Conservation (phyloP, 2,329 filamentous ascomycete genomes). For the Aspergillus udagawae region DNA sequence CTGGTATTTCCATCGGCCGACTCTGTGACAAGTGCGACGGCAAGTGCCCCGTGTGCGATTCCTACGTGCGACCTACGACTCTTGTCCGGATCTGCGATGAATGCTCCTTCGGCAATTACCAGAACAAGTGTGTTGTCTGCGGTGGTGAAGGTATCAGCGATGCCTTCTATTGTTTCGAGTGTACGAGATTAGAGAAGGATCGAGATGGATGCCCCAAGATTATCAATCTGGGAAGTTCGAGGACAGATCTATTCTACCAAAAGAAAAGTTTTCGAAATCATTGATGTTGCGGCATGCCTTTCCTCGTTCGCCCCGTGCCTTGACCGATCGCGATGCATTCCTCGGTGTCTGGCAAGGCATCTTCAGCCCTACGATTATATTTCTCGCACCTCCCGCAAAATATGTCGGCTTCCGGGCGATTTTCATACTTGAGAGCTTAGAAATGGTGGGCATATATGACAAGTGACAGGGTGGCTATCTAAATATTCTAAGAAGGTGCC, state of each 20-base stretch:
- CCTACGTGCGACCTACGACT: slow-evolving; percentile 95
- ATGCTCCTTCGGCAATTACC: slow-evolving; percentile 99
- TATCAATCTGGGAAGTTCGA: slow-evolving; percentile 91
- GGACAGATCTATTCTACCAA: slow-evolving; percentile 83
- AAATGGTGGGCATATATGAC: background rate
- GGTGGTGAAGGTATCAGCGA: slow-evolving; percentile 97
- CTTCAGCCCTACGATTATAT: background rate
- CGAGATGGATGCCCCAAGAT: slow-evolving; percentile 98
- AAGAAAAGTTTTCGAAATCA: slow-evolving; percentile 58
- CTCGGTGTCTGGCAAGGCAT: background rate
- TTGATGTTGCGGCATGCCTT: slow-evolving; percentile 19
- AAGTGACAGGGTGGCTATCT: background rate
- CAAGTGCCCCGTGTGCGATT: slow-evolving; percentile 98
- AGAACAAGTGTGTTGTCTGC: slow-evolving; percentile 99
- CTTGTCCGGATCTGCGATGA: slow-evolving; percentile 98
- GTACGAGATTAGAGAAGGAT: slow-evolving; percentile 93
- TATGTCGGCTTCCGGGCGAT: background rate
- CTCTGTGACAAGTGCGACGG: slow-evolving; percentile 99
- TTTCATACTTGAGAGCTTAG: background rate
- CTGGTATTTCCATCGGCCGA: slow-evolving; percentile 95
- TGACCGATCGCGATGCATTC: slow-evolving; percentile 4
- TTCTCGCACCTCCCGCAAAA: background rate
- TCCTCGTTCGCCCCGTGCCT: slow-evolving; percentile 8
- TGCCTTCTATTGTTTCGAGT: slow-evolving; percentile 99
- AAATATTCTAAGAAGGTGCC: background rate